These are phyloP conservation scores for Didymella pomorum DNA, from an alignment of 2,329 filamentous ascomycete genomes.

Conservation along the genomic window DNA sequence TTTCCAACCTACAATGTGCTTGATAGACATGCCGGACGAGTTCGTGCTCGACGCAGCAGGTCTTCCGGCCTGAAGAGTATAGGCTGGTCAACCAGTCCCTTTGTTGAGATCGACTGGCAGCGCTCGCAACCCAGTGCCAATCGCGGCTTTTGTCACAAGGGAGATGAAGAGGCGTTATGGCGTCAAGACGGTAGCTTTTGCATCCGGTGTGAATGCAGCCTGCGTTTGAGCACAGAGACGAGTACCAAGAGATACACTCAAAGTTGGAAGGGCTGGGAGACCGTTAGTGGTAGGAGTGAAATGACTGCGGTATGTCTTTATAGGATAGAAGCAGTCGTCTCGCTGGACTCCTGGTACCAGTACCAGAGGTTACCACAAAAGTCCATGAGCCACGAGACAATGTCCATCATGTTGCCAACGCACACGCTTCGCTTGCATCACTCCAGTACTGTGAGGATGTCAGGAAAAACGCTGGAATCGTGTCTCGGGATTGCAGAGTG, in stretches of 20 bases:
- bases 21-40: not conserved
- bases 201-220: not conserved
- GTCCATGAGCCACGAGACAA: too few species aligned
- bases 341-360: too few species aligned
- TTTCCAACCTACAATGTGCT: not conserved
- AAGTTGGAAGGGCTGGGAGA: not conserved
- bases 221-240: not conserved
- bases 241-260: not conserved
- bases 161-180: not conserved
- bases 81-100: not conserved
- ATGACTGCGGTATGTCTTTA: too few species aligned
- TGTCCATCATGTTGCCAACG: not conserved
- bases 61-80: not conserved
- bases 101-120: not conserved
- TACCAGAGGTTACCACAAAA: too few species aligned
- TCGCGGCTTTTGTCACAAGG: not conserved
- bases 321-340: too few species aligned
- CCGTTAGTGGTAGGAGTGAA: not conserved
- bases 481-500: not conserved
- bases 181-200: not conserved
- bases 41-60: not conserved
- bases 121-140: too few species aligned
- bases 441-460: not conserved
- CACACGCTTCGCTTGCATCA: not conserved
- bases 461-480: not conserved